These are phyloP conservation scores for Pisolithus marmoratus DNA, from an alignment of 768 basidiomycete genomes.

Conservation along the genomic window DNA sequence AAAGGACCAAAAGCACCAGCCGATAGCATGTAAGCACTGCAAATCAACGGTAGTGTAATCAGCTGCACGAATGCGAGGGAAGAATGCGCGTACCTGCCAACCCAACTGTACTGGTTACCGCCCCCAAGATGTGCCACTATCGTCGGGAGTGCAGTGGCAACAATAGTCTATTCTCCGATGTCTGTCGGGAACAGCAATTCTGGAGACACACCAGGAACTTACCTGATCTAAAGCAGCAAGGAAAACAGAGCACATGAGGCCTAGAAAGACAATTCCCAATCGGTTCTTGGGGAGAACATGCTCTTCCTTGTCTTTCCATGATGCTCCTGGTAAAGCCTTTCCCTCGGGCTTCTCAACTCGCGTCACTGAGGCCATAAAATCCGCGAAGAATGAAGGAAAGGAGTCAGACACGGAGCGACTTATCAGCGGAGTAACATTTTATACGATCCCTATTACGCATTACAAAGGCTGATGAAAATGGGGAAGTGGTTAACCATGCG, in stretches of 20 bases:
- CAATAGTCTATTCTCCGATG: slow-evolving; percentile 43
- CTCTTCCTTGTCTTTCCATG: slow-evolving; percentile 36
- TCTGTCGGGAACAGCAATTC: not conserved
- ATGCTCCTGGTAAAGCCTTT: slow-evolving; percentile 22
- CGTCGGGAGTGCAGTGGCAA: slow-evolving; percentile 72
- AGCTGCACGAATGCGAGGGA: not conserved
- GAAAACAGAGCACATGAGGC: slow-evolving; percentile 34
- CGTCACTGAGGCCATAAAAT: not conserved
- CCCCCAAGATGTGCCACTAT: slow-evolving; percentile 64
- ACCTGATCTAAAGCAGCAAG: slow-evolving; percentile 59
- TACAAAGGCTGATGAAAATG: too few species aligned
- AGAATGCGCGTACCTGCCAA: slow-evolving; percentile 47
- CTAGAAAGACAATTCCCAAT: slow-evolving; percentile 37
- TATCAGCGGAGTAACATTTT: too few species aligned
- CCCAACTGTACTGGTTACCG: slow-evolving; percentile 64
- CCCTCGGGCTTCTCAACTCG: not conserved
- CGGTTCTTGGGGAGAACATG: slow-evolving; percentile 40
- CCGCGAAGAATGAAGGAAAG: too few species aligned
- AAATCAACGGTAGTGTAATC: slow-evolving; percentile 1
- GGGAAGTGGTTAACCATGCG: too few species aligned
- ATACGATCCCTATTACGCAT: too few species aligned
- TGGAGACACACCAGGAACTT: slow-evolving; percentile 2
- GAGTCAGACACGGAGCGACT: too few species aligned
- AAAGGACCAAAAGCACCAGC: slow-evolving; percentile 62
- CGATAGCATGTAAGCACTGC: slow-evolving; percentile 69